Evolutionary conservation across 345 rosid genomes (phyloP).

Genomic region (Jatropha curcas): DNA sequence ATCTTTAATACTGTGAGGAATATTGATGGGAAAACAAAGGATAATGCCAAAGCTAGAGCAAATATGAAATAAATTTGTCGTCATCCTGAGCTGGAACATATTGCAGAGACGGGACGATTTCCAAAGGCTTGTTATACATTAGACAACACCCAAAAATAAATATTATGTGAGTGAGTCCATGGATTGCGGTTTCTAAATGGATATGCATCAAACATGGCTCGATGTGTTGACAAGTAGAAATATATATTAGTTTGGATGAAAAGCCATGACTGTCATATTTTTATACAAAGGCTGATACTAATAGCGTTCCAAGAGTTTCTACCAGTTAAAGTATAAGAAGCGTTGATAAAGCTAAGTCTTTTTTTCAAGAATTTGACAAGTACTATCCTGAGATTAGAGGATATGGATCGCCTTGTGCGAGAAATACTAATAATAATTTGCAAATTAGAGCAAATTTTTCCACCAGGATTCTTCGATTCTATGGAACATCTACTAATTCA

Average conservation of each 20-base stretch:
- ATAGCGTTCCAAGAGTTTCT: background rate
- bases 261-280: background rate
- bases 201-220: background rate
- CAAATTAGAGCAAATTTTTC: too few species aligned
- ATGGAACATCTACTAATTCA: background rate
- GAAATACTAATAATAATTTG: too few species aligned
- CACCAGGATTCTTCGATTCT: background rate
- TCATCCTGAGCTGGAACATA: too few species aligned
- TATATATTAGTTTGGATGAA: background rate
- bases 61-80: background rate
- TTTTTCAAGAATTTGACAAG: background rate
- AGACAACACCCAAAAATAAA: background rate
- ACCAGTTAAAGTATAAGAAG: background rate
- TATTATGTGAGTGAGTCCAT: too few species aligned
- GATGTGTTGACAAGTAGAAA: background rate
- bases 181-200: background rate
- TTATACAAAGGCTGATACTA: background rate
- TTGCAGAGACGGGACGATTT: background rate
- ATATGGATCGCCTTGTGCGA: too few species aligned
- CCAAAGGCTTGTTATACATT: background rate
- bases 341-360: background rate
- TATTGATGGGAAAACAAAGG: background rate
- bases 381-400: background rate
- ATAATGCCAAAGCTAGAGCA: background rate
- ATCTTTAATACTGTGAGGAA: background rate